Conservation (phyloP, 2,329 filamentous ascomycete genomes). For the Thelonectria rubi region DNA sequence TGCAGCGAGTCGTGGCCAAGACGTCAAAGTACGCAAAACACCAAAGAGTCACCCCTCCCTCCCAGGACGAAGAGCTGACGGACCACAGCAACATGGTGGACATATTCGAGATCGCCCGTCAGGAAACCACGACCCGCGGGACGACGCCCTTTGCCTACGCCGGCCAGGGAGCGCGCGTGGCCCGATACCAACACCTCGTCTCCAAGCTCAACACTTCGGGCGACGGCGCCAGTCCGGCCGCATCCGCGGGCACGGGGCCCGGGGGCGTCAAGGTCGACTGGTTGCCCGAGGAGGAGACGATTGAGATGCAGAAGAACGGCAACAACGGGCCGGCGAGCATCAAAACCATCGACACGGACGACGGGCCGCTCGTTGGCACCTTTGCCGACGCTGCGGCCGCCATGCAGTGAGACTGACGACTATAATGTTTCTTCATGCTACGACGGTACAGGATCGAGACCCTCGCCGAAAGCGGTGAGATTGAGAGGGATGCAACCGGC, state of each 20-base stretch:
- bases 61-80: slow-evolving; percentile 18
- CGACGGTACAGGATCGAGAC: background rate
- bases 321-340: slow-evolving; percentile 48
- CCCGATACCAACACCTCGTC: slow-evolving; percentile 69
- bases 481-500: slow-evolving; percentile 9
- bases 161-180: slow-evolving; percentile 64
- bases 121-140: slow-evolving; percentile 52
- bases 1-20: slow-evolving; percentile 70
- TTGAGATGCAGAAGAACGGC: slow-evolving; percentile 55
- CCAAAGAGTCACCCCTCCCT: background rate
- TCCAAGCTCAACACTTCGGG: slow-evolving; percentile 64
- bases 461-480: background rate
- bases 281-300: slow-evolving; percentile 61
- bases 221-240: slow-evolving; percentile 43
- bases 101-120: slow-evolving; percentile 71
- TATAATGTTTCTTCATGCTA: slow-evolving; percentile 10
- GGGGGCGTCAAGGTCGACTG: slow-evolving; percentile 62
- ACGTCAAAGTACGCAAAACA: slow-evolving; percentile 66
- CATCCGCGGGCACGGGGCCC: slow-evolving; percentile 18
- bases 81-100: slow-evolving; percentile 69
- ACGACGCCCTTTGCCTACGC: slow-evolving; percentile 57
- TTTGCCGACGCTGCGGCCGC: slow-evolving; percentile 68
- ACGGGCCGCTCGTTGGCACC: slow-evolving; percentile 63
- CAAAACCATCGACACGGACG: slow-evolving; percentile 47
- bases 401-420: slow-evolving; percentile 49